These are phyloP conservation scores for Kwoniella mangroviensis DNA, from an alignment of 768 basidiomycete genomes.

Conservation along the genomic window DNA sequence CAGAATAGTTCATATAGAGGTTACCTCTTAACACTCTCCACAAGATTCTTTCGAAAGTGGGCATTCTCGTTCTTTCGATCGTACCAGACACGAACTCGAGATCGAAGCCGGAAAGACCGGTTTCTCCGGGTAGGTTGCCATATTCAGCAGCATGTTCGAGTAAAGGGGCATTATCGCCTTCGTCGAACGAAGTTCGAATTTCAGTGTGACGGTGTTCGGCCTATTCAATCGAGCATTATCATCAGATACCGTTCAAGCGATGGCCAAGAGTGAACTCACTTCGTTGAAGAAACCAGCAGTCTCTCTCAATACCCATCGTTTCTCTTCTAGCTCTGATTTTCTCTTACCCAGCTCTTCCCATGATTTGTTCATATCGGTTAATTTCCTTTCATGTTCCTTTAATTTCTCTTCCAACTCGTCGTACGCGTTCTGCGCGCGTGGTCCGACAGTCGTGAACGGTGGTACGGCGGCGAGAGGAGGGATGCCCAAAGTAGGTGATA, in stretches of 20 bases:
- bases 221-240: conserved; percentile 58
- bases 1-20: conserved; percentile 86
- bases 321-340: conserved; percentile 85
- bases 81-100: conserved; percentile 98
- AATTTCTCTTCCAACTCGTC: conserved; percentile 91
- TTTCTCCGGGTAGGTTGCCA: conserved; percentile 54
- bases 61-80: conserved; percentile 86
- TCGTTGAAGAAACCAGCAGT: conserved; percentile 95
- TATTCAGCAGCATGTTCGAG: conserved; percentile 81
- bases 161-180: conserved; percentile 75
- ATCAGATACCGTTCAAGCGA: background rate
- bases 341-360: conserved; percentile 87
- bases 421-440: conserved; percentile 87
- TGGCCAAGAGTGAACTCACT: conserved; percentile 60
- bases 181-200: conserved; percentile 87
- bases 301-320: conserved; percentile 89
- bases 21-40: conserved; percentile 98
- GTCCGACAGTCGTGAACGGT: conserved; percentile 84
- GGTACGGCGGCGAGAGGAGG: conserved; percentile 85
- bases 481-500: conserved; percentile 78
- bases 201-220: conserved; percentile 78
- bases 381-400: conserved; percentile 79
- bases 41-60: conserved; percentile 93
- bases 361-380: conserved; percentile 88
- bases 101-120: conserved; percentile 65